Evolutionary conservation across 2,329 filamentous ascomycete species (phyloP).

Genomic region (Thielaviopsis punctulata): DNA sequence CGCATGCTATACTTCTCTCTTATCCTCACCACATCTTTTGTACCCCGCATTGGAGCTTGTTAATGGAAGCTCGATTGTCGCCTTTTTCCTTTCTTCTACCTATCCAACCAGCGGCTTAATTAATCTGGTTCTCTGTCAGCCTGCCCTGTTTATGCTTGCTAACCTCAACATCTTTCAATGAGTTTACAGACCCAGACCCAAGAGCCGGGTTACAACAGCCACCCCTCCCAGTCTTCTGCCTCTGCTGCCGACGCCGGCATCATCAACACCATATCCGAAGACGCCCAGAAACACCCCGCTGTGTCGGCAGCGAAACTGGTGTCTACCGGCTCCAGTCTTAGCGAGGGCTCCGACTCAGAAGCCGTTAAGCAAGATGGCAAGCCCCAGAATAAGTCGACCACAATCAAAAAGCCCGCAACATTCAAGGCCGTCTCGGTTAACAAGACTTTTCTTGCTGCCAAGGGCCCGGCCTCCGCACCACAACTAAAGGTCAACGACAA

Average conservation of each 20-base stretch:
- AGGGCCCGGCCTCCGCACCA: conserved; percentile 30
- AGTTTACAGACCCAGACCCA: background rate
- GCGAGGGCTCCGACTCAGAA: conserved; percentile 63
- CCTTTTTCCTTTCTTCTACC: background rate
- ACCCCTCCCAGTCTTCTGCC: background rate
- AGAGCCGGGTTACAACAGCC: background rate
- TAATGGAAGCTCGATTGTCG: background rate
- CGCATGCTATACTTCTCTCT: background rate
- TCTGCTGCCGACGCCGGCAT: background rate
- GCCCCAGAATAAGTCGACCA: conserved; percentile 39
- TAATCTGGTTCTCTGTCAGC: background rate
- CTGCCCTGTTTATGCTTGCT: background rate
- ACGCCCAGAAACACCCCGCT: conserved; percentile 39
- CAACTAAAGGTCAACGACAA: conserved; percentile 35
- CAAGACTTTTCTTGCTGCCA: conserved; percentile 65
- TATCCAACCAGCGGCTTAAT: background rate
- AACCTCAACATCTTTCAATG: background rate
- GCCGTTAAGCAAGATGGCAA: conserved; percentile 41
- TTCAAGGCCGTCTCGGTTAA: conserved; percentile 81
- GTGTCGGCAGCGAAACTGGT: background rate
- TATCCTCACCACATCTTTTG: background rate
- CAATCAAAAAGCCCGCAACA: conserved; percentile 55
- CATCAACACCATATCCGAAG: conserved; percentile 23
- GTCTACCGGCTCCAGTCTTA: conserved; percentile 45
- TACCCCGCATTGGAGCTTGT: background rate